Evolutionary conservation across 768 basidiomycete genomes (phyloP), one percentile per base, ranked within the genome.

Genomic region (Cantharellus anzutake): DNA sequence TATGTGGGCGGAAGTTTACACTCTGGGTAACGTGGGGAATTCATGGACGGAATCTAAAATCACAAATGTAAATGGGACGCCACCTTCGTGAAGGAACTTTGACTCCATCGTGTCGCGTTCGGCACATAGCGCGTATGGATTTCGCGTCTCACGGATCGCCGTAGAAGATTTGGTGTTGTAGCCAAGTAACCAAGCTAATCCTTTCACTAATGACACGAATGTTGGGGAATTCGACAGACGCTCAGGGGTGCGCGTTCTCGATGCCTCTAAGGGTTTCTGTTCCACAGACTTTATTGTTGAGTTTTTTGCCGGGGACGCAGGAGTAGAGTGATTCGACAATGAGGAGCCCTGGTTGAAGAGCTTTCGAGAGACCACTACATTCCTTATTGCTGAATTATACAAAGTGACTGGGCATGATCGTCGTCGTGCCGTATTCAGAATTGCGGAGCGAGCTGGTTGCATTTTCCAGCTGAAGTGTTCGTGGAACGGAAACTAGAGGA

Each of bases 1-100:
- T 94, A 96, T 0, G 94, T 96, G 7, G 84, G 84, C 5, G 93
- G 91, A 3, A 97, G 76, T 61, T 75, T 76, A 66, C 87, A 94
- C 61, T 80, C 93, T 96, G 65, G 4, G 1, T 3, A 4, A 42
- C 38, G 7, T 59, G 5, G 63, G 14, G 5, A 51, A 14, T 34
- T 51, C 4, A 42, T 35, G 61, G 42, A 29, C 11, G n/a, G 39
- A 20, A 42, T 35, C n/a, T 41, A n/a, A 58, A 7, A 51, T 42
- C 5, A 29, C 38, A 37, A 37, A 55, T 11, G 52, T 1, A 37
- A 55, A 11, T 48, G 29, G 42, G 5, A 5, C 64, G 71, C 64
- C 60, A 75, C 74, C 71, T 53, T 69, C 71, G 65, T 74, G 74
- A 68, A 72, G 71, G 63, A 73, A 75, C 16, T 64, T 67, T 20